These are phyloP conservation scores for Geosiphon pyriformis DNA, from an alignment of 192 early-diverging fungal species.

Conservation along the genomic window DNA sequence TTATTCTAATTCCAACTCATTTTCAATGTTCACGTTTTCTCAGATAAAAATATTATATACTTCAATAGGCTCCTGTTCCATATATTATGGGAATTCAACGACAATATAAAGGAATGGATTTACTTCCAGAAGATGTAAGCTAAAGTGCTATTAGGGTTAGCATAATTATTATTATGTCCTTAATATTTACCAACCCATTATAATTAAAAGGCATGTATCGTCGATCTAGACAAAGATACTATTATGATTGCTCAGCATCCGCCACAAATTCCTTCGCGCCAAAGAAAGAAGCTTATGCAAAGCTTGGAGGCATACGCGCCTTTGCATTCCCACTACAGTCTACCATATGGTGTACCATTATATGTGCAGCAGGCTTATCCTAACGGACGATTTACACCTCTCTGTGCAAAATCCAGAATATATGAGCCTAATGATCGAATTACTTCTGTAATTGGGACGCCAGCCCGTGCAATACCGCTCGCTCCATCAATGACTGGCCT, in stretches of 20 bases:
- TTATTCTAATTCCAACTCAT: neutral
- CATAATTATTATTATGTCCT: neutral
- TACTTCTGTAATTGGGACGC: slow-evolving; percentile 7
- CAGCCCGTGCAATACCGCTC: neutral
- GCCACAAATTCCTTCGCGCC: slow-evolving; percentile 49
- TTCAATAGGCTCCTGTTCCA: slow-evolving; percentile 74
- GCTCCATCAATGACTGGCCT: neutral
- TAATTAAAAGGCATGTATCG: slow-evolving; percentile 45
- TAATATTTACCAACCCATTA: neutral
- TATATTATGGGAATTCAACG: slow-evolving; percentile 71
- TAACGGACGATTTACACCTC: slow-evolving; percentile 43
- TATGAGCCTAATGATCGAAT: neutral
- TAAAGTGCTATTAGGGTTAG: neutral
- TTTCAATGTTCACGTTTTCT: neutral
- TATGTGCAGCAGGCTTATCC: slow-evolving; percentile 56
- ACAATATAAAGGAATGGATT: slow-evolving; percentile 44
- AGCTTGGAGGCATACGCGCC: slow-evolving; percentile 55
- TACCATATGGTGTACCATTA: slow-evolving; percentile 49
- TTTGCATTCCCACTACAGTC: slow-evolving; percentile 30
- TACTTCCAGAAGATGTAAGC: slow-evolving; percentile 60
- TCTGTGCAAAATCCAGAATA: slow-evolving; percentile 36
- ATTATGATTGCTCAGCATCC: slow-evolving; percentile 42
- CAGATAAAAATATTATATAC: slow-evolving; percentile 25
- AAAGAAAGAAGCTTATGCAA: slow-evolving; percentile 57
- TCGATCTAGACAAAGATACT: slow-evolving; percentile 67